Evolutionary conservation across 345 rosid genomes (phyloP).

Genomic region (Lumnitzera racemosa): DNA sequence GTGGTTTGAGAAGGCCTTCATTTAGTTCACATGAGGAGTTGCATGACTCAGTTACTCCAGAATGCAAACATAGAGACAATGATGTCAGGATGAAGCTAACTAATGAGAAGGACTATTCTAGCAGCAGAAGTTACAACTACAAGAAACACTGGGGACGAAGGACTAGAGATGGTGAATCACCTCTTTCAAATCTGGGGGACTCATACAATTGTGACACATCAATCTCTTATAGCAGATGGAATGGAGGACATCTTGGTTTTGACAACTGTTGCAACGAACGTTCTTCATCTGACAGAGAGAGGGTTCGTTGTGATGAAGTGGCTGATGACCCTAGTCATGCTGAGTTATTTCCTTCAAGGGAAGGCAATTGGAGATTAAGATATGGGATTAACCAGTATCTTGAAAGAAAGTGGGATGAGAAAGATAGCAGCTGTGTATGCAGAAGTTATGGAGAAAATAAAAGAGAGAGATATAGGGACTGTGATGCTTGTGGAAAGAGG

Average conservation of each 20-base stretch:
- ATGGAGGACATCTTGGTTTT: slow-evolving; percentile 16
- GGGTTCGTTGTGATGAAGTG: slow-evolving; percentile 13
- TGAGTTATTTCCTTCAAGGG: slow-evolving; percentile 5
- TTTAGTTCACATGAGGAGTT: slow-evolving; percentile 17
- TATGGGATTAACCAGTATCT: slow-evolving; percentile 19
- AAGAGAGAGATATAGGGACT: slow-evolving; percentile 19
- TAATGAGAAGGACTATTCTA: slow-evolving; percentile 16
- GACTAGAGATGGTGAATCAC: slow-evolving; percentile 12
- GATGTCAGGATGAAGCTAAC: slow-evolving; percentile 7
- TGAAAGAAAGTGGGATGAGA: slow-evolving; percentile 19
- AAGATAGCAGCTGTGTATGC: slow-evolving; percentile 17
- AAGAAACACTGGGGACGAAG: slow-evolving; percentile 19
- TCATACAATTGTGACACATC: slow-evolving; percentile 17
- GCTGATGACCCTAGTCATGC: slow-evolving; percentile 10
- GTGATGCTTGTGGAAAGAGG: slow-evolving; percentile 13
- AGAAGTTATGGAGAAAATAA: slow-evolving; percentile 14
- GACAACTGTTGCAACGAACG: slow-evolving; percentile 16
- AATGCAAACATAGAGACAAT: slow-evolving; percentile 17
- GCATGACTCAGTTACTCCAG: slow-evolving; percentile 18
- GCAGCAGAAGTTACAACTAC: slow-evolving; percentile 14
- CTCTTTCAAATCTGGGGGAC: slow-evolving; percentile 15
- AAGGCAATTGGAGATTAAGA: slow-evolving; percentile 17
- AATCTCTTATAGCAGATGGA: slow-evolving; percentile 20
- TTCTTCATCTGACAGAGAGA: slow-evolving; percentile 17
- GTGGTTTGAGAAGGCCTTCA: slow-evolving; percentile 17